Conservation (phyloP, 345 rosid species). For the Limnanthes douglasii region DNA sequence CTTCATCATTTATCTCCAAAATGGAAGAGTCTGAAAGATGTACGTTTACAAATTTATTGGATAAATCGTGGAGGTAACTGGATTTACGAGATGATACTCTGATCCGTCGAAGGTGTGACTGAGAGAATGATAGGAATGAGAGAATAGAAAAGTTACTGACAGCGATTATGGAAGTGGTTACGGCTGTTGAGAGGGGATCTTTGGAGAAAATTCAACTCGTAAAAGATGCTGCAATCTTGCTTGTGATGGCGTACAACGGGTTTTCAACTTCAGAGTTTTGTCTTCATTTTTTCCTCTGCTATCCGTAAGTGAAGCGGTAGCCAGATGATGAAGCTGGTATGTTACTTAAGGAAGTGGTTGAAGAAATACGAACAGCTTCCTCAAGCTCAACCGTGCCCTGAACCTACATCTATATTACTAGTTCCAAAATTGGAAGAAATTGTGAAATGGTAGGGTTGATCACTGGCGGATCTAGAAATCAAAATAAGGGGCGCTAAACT, state of each 20-base stretch:
- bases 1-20: too few relatives aligned
- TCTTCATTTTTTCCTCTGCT: constrained; percentile 53
- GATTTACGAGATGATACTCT: too few relatives aligned
- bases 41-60: too few relatives aligned
- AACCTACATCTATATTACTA: constrained; percentile 32
- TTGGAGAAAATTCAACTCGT: constrained; percentile 26
- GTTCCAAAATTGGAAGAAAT: constrained; percentile 62
- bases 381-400: constrained; percentile 57
- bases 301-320: constrained; percentile 44
- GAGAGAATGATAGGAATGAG: too few relatives aligned
- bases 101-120: too few relatives aligned
- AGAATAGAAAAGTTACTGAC: too few relatives aligned
- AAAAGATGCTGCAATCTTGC: constrained; percentile 57
- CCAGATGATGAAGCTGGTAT: constrained; percentile 46
- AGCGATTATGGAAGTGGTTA: too few relatives aligned
- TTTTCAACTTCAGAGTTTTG: constrained; percentile 59
- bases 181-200: too few relatives aligned
- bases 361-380: constrained; percentile 70
- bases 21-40: too few relatives aligned
- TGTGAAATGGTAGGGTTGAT: constrained; percentile 35
- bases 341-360: constrained; percentile 66
- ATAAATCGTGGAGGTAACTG: too few relatives aligned
- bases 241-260: constrained; percentile 76
- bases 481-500: too few relatives aligned
- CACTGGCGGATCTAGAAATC: too few relatives aligned